These are phyloP conservation scores for Epichloe gansuensis DNA, from an alignment of 2,329 filamentous ascomycete species.

Conservation along the genomic window DNA sequence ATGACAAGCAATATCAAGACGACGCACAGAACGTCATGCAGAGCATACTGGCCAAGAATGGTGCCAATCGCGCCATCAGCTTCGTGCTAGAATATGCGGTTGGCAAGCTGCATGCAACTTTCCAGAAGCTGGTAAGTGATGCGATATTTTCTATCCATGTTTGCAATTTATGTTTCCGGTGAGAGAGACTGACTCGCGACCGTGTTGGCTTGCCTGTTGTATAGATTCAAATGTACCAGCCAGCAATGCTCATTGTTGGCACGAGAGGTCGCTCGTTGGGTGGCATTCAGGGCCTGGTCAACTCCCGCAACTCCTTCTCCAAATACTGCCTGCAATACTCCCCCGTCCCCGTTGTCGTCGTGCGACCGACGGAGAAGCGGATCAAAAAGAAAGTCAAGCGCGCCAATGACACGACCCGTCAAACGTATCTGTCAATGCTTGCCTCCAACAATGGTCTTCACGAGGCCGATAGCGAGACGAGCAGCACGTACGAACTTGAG, in stretches of 20 bases:
- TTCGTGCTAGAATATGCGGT: slow-evolving; percentile 78
- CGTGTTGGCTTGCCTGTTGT: neutral
- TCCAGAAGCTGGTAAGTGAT: slow-evolving; percentile 67
- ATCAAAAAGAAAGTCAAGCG: slow-evolving; percentile 84
- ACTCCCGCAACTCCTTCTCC: slow-evolving; percentile 67
- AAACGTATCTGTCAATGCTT: slow-evolving; percentile 67
- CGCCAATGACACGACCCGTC: slow-evolving; percentile 58
- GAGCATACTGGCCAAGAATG: slow-evolving; percentile 66
- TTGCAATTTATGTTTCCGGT: neutral
- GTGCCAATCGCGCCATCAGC: slow-evolving; percentile 67
- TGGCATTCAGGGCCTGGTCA: slow-evolving; percentile 74
- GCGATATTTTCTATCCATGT: no score
- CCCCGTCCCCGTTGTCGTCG: slow-evolving; percentile 84
- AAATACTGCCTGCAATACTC: slow-evolving; percentile 94
- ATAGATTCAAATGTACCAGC: slow-evolving; percentile 83
- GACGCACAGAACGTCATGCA: slow-evolving; percentile 66
- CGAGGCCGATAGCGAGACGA: slow-evolving; percentile 43
- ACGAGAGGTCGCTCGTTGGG: slow-evolving; percentile 75
- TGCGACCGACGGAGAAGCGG: slow-evolving; percentile 74
- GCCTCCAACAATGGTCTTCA: slow-evolving; percentile 46
- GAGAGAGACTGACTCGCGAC: slow-evolving; percentile 8
- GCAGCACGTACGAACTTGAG: slow-evolving; percentile 41
- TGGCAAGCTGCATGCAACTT: slow-evolving; percentile 80
- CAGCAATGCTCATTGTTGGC: slow-evolving; percentile 80
- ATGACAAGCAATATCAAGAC: slow-evolving; percentile 58